Evolutionary conservation across 2,329 filamentous ascomycete genomes (phyloP), one percentile per base, ranked within the genome.

Genomic region (Escovopsis sp.): DNA sequence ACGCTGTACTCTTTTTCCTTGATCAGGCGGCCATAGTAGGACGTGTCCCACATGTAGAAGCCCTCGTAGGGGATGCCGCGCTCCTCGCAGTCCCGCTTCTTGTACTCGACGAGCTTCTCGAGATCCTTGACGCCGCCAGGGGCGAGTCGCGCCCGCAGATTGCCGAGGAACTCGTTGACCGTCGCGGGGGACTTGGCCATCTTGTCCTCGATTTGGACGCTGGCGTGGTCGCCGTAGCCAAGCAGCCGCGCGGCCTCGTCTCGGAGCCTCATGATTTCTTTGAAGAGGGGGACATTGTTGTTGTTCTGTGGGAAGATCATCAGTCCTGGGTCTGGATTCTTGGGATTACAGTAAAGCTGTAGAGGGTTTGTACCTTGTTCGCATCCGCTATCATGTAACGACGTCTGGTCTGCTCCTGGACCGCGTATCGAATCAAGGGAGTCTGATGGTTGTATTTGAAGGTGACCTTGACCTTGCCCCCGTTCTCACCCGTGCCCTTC

Each of bases 381-480:
- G 86, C 79, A 48, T 86, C 86, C 11, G 68, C 71, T 41, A 86
- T 67, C 39, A 81, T 79, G 32, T 87, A 64, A 51, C 70, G 72
- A 49, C 71, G 71, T 35, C 83, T 69, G 4, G 74, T 78, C 42
- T 80, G 74, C 13, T 76, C 65, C 48, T 81, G 72, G 49, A 72
- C 70, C 31, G 79, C 80, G 50, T 85, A 86, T 61, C 86, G 88
- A 45, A 84, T 65, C 1, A 79, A 69, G 0, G 82, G 82, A 57
- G 85, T 81, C 27, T 84, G 66, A 51, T 87, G 81, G 2, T 81
- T 81, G 53, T 88, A 88, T 60, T 88, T 88, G 68, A 87, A 88
- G 5, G 72, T 77, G 28, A 88, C 63, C 56, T 72, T 78, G 47
- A 84, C 63, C 52, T 83, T 80, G 44, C 80, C 77, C 51, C 82